A percentile compares a stretch with the other conserved stretches of the same genome.
These are phyloP conservation scores for Sugiyamaella grinbergsii DNA, from an alignment of 1,139 yeast genomes.

Conservation along the genomic window DNA sequence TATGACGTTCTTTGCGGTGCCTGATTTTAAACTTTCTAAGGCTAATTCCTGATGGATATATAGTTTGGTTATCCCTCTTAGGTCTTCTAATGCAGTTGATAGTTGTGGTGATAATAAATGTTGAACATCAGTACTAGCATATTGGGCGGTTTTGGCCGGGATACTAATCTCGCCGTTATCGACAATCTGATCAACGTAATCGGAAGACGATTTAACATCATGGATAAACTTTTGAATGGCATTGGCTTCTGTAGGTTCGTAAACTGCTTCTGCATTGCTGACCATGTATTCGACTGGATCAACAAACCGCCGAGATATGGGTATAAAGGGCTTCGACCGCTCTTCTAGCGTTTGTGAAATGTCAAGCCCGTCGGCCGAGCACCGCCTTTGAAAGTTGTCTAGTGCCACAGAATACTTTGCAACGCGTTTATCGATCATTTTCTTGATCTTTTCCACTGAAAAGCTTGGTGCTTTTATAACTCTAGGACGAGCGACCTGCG, in stretches of 20 bases:
- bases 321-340: conserved; percentile 48
- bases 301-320: conserved; percentile 37
- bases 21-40: conserved; percentile 54
- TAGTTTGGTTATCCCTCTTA: conserved; percentile 52
- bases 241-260: conserved; percentile 29
- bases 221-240: conserved; percentile 51
- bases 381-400: conserved; percentile 36
- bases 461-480: conserved; percentile 43
- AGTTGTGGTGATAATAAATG: conserved; percentile 52
- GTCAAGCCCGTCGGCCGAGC: conserved; percentile 1
- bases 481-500: neutral
- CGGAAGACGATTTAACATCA: conserved; percentile 44
- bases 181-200: conserved; percentile 63
- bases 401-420: conserved; percentile 54
- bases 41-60: conserved; percentile 86
- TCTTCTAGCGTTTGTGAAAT: conserved; percentile 42
- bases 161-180: conserved; percentile 47
- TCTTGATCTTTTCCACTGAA: conserved; percentile 55
- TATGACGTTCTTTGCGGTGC: conserved; percentile 61
- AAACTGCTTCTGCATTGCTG: conserved; percentile 5
- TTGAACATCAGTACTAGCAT: conserved; percentile 37
- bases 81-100: conserved; percentile 48
- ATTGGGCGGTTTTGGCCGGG: conserved; percentile 51
- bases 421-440: conserved; percentile 62
- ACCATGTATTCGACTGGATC: conserved; percentile 32